Base-by-base conservation (phyloP, 352 stramenopile species). In the Pythium chondricola region DNA sequence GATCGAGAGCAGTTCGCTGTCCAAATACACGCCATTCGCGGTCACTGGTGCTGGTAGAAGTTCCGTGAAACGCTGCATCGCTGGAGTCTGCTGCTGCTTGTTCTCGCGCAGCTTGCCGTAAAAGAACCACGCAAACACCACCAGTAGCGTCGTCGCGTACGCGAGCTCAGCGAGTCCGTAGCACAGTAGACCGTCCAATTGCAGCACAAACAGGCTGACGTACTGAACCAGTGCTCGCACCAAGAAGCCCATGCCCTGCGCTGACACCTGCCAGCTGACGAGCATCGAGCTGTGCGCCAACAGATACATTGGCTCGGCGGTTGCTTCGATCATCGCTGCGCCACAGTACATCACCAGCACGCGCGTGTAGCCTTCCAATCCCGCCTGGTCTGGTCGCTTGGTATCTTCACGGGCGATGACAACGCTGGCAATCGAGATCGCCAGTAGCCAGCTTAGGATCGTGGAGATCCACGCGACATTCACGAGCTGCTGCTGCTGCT, bases 221-320 rank as follows among this genome's bases (percentile, higher is more conserved):
- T 86, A 85, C 55, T 93, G 77, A 6, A 91, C 68, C 7, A 71
- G 46, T 7, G 70, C 80, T 36, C 81, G 78, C 25, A 82, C 63
- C 25, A 93, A 57, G 45, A 95, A 91, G 2, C 71, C 84, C 18
- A 70, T 68, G 41, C 74, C 83, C 51, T 93, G 79, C 22, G 82
- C 80, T 6, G 76, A 68, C 6, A 92, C 83, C 44, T 90, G 80
- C 72, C 83, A 84, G n/a, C 69, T 78, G n/a, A 93, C 83, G 27
- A 85, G 56, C 30, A 93, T 76, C 48, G 70, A 85, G 43, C 68
- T 83, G 56, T 92, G 73, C 0, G 79, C 74, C 31, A 93, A 58
- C 35, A 92, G 56, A 33, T 86, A 93, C 75, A 95, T 84, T 0
- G 83, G 80, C 56, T 95, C 84, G 1, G 78, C 83, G 8, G 85